Conservation (phyloP, 2,329 filamentous ascomycete species). For the Penicillium sclerotigenum region DNA sequence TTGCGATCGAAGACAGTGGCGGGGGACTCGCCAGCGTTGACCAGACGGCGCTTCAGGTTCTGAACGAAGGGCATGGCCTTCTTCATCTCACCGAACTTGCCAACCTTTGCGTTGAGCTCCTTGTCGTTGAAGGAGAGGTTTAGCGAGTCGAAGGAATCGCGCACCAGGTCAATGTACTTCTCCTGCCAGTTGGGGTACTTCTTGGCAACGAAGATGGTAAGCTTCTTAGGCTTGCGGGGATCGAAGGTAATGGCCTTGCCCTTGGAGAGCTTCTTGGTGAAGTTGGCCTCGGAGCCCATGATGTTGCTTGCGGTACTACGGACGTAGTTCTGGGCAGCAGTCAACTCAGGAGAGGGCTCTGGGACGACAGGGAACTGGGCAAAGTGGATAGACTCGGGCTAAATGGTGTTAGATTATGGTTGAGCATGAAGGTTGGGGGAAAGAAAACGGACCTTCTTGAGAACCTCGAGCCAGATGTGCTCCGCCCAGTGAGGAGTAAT, state of each 20-base stretch:
- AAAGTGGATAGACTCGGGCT: slow-evolving; percentile 71
- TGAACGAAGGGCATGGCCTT: slow-evolving; percentile 98
- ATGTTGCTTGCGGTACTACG: slow-evolving; percentile 71
- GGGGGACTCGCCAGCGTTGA: slow-evolving; percentile 62
- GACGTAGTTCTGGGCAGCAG: slow-evolving; percentile 79
- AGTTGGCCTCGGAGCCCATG: slow-evolving; percentile 72
- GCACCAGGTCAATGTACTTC: slow-evolving; percentile 78
- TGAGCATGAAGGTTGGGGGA: neutral
- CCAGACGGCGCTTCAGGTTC: slow-evolving; percentile 75
- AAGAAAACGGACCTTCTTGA: slow-evolving; percentile 57
- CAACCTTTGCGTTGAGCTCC: slow-evolving; percentile 70
- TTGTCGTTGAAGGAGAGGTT: slow-evolving; percentile 72
- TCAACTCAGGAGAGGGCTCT: slow-evolving; percentile 62
- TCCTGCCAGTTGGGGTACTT: slow-evolving; percentile 88
- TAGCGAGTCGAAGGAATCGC: slow-evolving; percentile 63
- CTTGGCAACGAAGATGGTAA: slow-evolving; percentile 78
- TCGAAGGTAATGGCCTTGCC: slow-evolving; percentile 84
- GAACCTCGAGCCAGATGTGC: slow-evolving; percentile 88
- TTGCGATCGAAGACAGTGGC: slow-evolving; percentile 75
- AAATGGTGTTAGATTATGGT: slow-evolving; percentile 6
- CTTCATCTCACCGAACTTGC: slow-evolving; percentile 80
- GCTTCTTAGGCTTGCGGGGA: slow-evolving; percentile 85
- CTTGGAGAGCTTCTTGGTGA: slow-evolving; percentile 84
- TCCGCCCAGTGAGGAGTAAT: slow-evolving; percentile 93
- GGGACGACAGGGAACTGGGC: slow-evolving; percentile 71